A percentile compares a stretch with the other conserved stretches of the same genome.
phyloP scores from a whole-genome alignment of 371 early-diverging fungal genomes.

The Mucor irregularis region DNA sequence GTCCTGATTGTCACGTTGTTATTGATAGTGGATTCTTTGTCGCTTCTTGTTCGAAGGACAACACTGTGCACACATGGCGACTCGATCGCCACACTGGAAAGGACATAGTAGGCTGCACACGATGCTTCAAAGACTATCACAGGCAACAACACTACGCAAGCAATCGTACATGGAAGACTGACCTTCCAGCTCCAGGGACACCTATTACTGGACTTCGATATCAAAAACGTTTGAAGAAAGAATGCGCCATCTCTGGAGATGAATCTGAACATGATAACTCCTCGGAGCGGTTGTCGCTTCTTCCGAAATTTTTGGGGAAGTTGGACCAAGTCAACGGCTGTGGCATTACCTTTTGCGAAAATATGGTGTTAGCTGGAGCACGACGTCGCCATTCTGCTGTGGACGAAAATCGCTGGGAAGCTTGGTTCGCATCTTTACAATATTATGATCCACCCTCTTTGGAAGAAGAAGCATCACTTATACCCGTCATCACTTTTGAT shows the following conservation, averaged over 20 bases:
- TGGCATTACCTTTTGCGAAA: constrained; percentile 35
- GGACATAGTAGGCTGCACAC: constrained; percentile 20
- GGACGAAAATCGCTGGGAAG: constrained; percentile 30
- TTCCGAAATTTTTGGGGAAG: constrained; percentile 29
- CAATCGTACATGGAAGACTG: too few species aligned
- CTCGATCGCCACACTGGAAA: constrained; percentile 26
- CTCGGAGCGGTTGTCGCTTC: background rate
- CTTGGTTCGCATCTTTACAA: constrained; percentile 41
- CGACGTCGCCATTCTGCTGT: constrained; percentile 4
- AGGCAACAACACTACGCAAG: constrained; percentile 8
- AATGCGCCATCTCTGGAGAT: background rate
- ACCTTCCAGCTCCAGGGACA: too few species aligned
- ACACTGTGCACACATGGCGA: constrained; percentile 40
- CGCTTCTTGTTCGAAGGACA: constrained; percentile 35
- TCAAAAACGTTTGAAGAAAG: too few species aligned
- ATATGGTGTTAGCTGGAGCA: constrained; percentile 40
- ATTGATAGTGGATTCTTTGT: constrained; percentile 39
- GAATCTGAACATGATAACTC: background rate
- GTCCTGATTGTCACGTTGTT: constrained; percentile 33
- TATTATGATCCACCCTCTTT: constrained; percentile 23
- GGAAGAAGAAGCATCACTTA: background rate
- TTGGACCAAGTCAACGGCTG: constrained; percentile 31
- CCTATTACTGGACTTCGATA: too few species aligned
- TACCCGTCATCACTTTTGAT: constrained; percentile 29
- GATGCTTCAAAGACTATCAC: constrained; percentile 32